A percentile compares a stretch with the other conserved stretches of the same genome.
Evolutionary conservation across 2,329 filamentous ascomycete genomes (phyloP).

Genomic region (Apiospora phragmitis): DNA sequence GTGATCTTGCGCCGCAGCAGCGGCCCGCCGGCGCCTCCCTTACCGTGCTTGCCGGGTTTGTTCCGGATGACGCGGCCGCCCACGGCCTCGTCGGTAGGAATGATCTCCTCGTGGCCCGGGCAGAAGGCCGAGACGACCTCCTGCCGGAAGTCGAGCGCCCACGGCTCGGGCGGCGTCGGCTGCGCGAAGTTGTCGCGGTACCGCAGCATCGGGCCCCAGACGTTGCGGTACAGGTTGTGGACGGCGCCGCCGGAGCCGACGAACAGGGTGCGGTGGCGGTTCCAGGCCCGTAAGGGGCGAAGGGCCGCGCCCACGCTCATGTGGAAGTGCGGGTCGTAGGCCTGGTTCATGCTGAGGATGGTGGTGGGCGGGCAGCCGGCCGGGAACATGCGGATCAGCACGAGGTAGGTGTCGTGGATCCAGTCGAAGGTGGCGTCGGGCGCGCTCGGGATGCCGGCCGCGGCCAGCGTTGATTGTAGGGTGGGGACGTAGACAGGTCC

Average conservation of each 20-base stretch:
- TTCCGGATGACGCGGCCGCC: constrained; percentile 1
- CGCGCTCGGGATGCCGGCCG: constrained; percentile 53
- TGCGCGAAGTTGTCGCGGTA: constrained; percentile 64
- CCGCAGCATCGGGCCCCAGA: constrained; percentile 64
- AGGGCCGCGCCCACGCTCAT: constrained; percentile 58
- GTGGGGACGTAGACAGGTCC: constrained; percentile 53
- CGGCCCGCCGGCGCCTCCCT: constrained; percentile 43
- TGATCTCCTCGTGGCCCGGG: constrained; percentile 36
- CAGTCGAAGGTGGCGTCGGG: constrained; percentile 62
- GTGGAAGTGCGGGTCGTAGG: constrained; percentile 43
- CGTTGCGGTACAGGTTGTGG: constrained; percentile 70
- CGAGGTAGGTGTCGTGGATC: constrained; percentile 72
- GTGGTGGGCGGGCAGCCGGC: constrained; percentile 64
- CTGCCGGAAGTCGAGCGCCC: constrained; percentile 67
- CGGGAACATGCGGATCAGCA: constrained; percentile 71
- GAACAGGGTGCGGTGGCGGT: constrained; percentile 53
- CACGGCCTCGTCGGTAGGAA: constrained; percentile 16
- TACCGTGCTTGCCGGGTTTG: constrained; percentile 9
- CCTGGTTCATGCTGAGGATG: constrained; percentile 42
- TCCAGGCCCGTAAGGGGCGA: constrained; percentile 49
- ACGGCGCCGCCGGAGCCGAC: constrained; percentile 63
- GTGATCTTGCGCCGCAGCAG: constrained; percentile 54
- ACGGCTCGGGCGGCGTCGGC: constrained; percentile 56
- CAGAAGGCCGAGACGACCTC: constrained; percentile 60
- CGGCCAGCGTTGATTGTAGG: constrained; percentile 50